These are phyloP conservation scores for Tetracladium maxilliforme DNA, from an alignment of 2,329 filamentous ascomycete genomes.

Conservation along the genomic window DNA sequence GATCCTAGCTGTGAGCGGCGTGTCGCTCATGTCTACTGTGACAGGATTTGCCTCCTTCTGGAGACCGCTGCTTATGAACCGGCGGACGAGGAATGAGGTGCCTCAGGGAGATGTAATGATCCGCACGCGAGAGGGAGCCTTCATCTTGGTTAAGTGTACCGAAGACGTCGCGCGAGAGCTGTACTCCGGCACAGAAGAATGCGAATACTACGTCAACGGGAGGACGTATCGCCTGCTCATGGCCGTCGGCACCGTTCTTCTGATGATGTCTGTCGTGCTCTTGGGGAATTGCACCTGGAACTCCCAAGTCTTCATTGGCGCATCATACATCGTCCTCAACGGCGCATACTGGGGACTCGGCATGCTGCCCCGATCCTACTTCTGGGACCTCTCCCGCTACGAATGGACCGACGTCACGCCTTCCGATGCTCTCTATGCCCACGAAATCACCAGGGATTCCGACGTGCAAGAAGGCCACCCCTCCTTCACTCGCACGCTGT, in stretches of 20 bases:
- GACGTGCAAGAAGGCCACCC: slow-evolving; percentile 23
- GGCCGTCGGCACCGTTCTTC: slow-evolving; percentile 38
- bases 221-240: slow-evolving; percentile 36
- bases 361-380: slow-evolving; percentile 22
- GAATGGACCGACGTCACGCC: slow-evolving; percentile 24
- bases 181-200: slow-evolving; percentile 45
- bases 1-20: slow-evolving; percentile 31
- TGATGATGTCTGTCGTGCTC: slow-evolving; percentile 46
- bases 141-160: slow-evolving; percentile 39
- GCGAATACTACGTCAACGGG: slow-evolving; percentile 33
- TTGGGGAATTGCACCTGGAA: slow-evolving; percentile 48
- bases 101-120: slow-evolving; percentile 46
- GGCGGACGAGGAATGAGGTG: slow-evolving; percentile 29
- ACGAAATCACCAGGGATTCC: slow-evolving; percentile 12
- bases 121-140: slow-evolving; percentile 42
- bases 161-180: slow-evolving; percentile 48
- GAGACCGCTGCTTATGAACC: slow-evolving; percentile 36
- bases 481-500: slow-evolving; percentile 40
- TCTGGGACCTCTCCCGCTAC: slow-evolving; percentile 45
- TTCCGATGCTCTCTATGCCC: slow-evolving; percentile 18
- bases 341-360: slow-evolving; percentile 42
- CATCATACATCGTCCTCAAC: slow-evolving; percentile 42
- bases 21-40: slow-evolving; percentile 36
- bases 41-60: slow-evolving; percentile 43
- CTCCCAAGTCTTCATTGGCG: slow-evolving; percentile 42